These are phyloP conservation scores for Sporothrix sp. DNA, from an alignment of 2,329 filamentous ascomycete genomes.

Conservation along the genomic window DNA sequence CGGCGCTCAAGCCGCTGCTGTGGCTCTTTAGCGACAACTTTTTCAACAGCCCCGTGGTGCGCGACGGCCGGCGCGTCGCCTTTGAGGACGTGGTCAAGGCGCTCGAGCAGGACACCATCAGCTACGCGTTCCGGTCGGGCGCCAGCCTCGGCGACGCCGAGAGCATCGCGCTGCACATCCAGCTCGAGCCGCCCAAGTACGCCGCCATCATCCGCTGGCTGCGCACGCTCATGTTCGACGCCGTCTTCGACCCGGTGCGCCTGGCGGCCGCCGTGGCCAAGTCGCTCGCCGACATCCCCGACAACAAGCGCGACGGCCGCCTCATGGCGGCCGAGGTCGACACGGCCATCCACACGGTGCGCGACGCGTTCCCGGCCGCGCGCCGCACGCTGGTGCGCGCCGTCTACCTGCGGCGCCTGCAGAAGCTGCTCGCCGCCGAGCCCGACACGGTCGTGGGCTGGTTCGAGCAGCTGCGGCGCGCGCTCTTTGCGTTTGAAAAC, in stretches of 20 bases:
- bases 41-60: constrained; percentile 80
- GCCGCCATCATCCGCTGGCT: constrained; percentile 73
- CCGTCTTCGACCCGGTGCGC: constrained; percentile 67
- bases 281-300: constrained; percentile 82
- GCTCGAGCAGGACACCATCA: constrained; percentile 83
- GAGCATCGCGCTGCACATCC: constrained; percentile 70
- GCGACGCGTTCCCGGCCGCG: constrained; percentile 65
- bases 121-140: constrained; percentile 64
- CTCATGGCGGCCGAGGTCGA: constrained; percentile 56
- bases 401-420: constrained; percentile 76
- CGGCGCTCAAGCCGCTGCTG: constrained; percentile 76
- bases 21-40: constrained; percentile 83
- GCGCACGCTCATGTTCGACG: constrained; percentile 75
- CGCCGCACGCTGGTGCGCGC: constrained; percentile 77
- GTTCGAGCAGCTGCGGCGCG: constrained; percentile 65
- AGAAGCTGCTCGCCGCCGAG: constrained; percentile 67
- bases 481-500: constrained; percentile 75
- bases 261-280: constrained; percentile 62
- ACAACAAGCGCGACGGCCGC: constrained; percentile 78
- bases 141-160: constrained; percentile 66
- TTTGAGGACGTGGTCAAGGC: constrained; percentile 91
- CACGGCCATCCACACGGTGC: constrained; percentile 70
- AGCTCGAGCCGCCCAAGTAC: constrained; percentile 85
- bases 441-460: constrained; percentile 65
- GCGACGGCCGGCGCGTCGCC: constrained; percentile 63